These are phyloP conservation scores for Trichoderma lentiforme DNA, from an alignment of 2,329 filamentous ascomycete species.

Conservation along the genomic window DNA sequence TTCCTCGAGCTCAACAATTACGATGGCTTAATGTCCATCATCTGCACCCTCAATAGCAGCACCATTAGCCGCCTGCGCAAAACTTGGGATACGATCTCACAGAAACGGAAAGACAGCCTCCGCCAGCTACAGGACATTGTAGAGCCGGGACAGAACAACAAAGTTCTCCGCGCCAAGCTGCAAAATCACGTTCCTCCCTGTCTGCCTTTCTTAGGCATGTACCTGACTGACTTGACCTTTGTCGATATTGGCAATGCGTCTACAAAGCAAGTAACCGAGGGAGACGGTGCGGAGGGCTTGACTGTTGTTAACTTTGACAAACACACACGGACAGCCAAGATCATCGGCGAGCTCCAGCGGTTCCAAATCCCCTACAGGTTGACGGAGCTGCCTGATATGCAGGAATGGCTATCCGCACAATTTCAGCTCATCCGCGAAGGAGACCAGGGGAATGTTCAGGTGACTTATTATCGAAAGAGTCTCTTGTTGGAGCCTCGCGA, in stretches of 20 bases:
- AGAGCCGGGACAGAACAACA: constrained; percentile 88
- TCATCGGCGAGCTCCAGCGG: constrained; percentile 91
- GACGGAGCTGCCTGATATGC: constrained; percentile 78
- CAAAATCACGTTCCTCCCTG: constrained; percentile 87
- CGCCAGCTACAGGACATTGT: constrained; percentile 79
- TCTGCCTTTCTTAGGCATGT: constrained; percentile 92
- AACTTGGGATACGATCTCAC: constrained; percentile 87
- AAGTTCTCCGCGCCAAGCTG: constrained; percentile 75
- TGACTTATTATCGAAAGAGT: constrained; percentile 74
- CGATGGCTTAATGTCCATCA: constrained; percentile 93
- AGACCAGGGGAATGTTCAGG: constrained; percentile 55
- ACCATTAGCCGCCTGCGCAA: constrained; percentile 83
- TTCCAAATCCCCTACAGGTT: constrained; percentile 94
- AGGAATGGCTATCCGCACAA: constrained; percentile 87
- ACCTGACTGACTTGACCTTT: constrained; percentile 93
- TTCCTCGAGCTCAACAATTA: constrained; percentile 93
- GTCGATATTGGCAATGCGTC: constrained; percentile 91
- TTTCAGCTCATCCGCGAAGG: constrained; percentile 69
- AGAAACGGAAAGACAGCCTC: constrained; percentile 76
- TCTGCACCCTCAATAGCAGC: constrained; percentile 88
- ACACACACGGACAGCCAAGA: constrained; percentile 88
- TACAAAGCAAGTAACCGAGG: constrained; percentile 67
- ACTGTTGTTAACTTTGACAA: constrained; percentile 98
- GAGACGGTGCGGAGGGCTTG: constrained; percentile 63
- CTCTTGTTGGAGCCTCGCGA: constrained; percentile 77